Base-by-base conservation (phyloP, 306 rosid genomes). In the Luffa aegyptiaca region DNA sequence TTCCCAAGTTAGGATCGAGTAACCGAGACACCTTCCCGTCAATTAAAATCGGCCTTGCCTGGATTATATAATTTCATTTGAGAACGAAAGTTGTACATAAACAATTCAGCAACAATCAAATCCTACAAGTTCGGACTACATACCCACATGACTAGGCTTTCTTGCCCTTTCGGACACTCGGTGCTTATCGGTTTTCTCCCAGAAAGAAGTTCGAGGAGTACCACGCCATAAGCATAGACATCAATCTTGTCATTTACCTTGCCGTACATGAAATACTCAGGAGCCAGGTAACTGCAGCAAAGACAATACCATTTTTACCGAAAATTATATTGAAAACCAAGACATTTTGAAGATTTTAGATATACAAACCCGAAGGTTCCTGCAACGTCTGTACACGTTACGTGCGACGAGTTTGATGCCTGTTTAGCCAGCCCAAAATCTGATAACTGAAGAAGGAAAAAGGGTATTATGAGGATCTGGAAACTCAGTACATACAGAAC, bases 81-180 rank as follows among this genome's bases (percentile, higher is more conserved):
- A 70, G 81, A 83, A 75, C 56, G 46, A 78, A 83, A 75, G 49
- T 74, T 61, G 59, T 39, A 31, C 3, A 63, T 33, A 0, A 80
- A 1, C 49, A 71, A 36, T n/a, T 14, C 71, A 55, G 45, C 78
- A 56, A 71, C 10, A 71, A 55, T 14, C 16, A 2, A 80, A 36
- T 13, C 63, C 21, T 45, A 36, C 26, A 41, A 86, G 79, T 33
- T 73, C 82, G 35, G 20, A 58, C 57, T 66, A 82, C 97, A 76
- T 91, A 96, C 99, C 99, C 99, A 96, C 99, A 96, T 90, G 81
- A 93, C 93, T 11, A 96, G 88, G 89, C 97, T 96, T 84, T 90
- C 94, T 73, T 90, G 96, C 80, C 99, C 99, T 84, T 93, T 93
- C 5, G 94, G 93, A 82, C 79, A 85, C 70, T 90, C 89, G 41